Conservation (phyloP, 2,329 filamentous ascomycete genomes). For the Penicillium digitatum region DNA sequence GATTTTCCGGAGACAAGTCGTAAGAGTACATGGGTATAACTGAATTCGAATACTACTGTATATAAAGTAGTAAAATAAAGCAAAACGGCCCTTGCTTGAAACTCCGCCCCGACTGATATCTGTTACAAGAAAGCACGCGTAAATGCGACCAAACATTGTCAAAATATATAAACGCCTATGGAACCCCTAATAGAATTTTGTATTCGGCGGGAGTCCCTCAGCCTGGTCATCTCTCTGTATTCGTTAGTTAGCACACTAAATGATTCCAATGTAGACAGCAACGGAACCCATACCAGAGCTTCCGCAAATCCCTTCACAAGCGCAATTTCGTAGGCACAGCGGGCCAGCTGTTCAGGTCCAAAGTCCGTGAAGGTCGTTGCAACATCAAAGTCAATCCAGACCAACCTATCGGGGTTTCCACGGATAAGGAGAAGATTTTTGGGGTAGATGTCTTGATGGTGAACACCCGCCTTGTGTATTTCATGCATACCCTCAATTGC, state of each 20-base stretch:
- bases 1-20: too few species aligned
- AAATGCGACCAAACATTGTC: neutral
- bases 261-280: neutral
- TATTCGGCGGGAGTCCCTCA: slow-evolving; percentile 20
- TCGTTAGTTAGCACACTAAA: slow-evolving; percentile 3
- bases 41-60: too few species aligned
- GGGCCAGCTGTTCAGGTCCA: slow-evolving; percentile 3
- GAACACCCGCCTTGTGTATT: slow-evolving; percentile 18
- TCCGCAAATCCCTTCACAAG: slow-evolving; percentile 17
- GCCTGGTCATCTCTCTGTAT: slow-evolving; percentile 18
- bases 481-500: slow-evolving; percentile 20
- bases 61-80: too few species aligned
- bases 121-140: neutral
- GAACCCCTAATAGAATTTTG: slow-evolving; percentile 16
- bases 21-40: too few species aligned
- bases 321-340: slow-evolving; percentile 14
- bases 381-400: slow-evolving; percentile 28
- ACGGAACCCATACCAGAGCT: slow-evolving; percentile 4
- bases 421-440: slow-evolving; percentile 19
- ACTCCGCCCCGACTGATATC: too few species aligned
- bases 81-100: too few species aligned
- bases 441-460: slow-evolving; percentile 21
- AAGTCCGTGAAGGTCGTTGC: slow-evolving; percentile 18
- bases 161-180: neutral
- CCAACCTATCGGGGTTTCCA: slow-evolving; percentile 15